Evolutionary conservation across 2,329 filamentous ascomycete genomes (phyloP).

Genomic region (Sordariomycetes sp.): DNA sequence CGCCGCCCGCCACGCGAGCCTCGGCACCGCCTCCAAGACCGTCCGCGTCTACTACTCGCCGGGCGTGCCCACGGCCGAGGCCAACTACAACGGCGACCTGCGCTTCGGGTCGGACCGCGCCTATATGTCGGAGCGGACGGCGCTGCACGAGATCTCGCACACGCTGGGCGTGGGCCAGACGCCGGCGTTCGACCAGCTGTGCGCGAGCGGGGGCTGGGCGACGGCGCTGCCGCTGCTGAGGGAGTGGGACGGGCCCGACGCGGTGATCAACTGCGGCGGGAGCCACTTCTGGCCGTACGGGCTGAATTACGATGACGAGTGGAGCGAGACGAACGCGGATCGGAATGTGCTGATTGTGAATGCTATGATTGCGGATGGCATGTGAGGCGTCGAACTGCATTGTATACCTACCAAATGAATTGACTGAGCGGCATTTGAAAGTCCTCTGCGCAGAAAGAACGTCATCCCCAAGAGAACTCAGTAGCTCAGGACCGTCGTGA

Average conservation of each 20-base stretch:
- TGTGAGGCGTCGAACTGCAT: neutral
- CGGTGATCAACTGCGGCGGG: slow-evolving; percentile 27
- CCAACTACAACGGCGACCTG: slow-evolving; percentile 32
- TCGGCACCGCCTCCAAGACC: slow-evolving; percentile 21
- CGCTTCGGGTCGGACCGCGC: slow-evolving; percentile 31
- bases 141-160: slow-evolving; percentile 36
- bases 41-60: slow-evolving; percentile 29
- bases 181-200: slow-evolving; percentile 23
- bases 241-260: slow-evolving; percentile 26
- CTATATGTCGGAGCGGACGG: slow-evolving; percentile 37
- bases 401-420: no score
- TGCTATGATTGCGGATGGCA: slow-evolving; percentile 32
- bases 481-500: no score
- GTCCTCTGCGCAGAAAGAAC: no score
- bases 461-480: no score
- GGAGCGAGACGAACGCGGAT: slow-evolving; percentile 31
- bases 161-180: slow-evolving; percentile 36
- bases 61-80: slow-evolving; percentile 33
- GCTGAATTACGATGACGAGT: slow-evolving; percentile 30
- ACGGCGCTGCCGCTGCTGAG: slow-evolving; percentile 25
- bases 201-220: slow-evolving; percentile 29
- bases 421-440: no score
- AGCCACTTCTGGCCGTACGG: slow-evolving; percentile 30
- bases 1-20: slow-evolving; percentile 25
- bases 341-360: slow-evolving; percentile 30